Evolutionary conservation across 2,329 filamentous ascomycete genomes (phyloP).

Genomic region (Fusarium sp.): DNA sequence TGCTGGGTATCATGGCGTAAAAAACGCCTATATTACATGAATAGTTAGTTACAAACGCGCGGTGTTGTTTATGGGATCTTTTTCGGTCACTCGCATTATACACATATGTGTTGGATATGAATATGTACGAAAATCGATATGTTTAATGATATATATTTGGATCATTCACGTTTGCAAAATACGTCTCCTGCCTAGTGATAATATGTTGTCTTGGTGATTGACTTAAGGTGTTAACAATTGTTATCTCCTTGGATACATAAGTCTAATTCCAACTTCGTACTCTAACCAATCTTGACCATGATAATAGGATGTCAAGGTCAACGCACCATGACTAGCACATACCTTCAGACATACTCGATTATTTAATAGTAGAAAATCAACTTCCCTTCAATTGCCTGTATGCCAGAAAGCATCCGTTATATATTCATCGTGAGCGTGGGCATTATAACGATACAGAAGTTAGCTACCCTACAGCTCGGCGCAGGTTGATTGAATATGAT

Average conservation of each 20-base stretch:
- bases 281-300: too few relatives aligned
- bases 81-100: neutral
- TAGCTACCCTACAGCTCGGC: constrained; percentile 6
- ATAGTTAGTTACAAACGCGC: constrained; percentile 14
- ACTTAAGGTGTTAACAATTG: too few relatives aligned
- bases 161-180: neutral
- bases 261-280: neutral
- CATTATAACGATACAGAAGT: neutral
- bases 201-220: neutral
- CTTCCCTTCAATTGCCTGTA: neutral
- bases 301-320: too few relatives aligned
- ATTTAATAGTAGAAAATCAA: neutral
- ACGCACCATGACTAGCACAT: neutral
- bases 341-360: neutral
- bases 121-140: constrained; percentile 23
- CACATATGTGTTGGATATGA: constrained; percentile 15
- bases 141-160: constrained; percentile 18
- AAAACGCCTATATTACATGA: constrained; percentile 13
- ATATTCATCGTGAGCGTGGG: neutral
- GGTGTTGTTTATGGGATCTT: constrained; percentile 3
- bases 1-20: constrained; percentile 15
- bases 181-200: too few relatives aligned
- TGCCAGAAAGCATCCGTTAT: neutral
- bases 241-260: too few relatives aligned
- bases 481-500: neutral